Evolutionary conservation across 176 grass and related monocot species (phyloP), one percentile per base, ranked within the genome.

Genomic region (Musa troglodytarum): DNA sequence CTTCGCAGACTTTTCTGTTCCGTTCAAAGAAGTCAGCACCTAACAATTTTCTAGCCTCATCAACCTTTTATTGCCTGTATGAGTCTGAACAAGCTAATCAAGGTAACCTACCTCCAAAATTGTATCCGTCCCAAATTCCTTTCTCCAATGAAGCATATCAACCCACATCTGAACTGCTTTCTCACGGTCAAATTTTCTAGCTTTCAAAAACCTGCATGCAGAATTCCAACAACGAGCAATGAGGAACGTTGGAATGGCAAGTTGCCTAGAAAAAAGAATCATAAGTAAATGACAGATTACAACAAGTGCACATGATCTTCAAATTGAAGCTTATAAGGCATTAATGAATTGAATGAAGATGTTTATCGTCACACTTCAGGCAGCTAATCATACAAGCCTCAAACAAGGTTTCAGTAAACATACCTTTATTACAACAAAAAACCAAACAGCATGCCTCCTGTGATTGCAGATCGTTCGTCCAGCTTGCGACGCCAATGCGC

Each of bases 121-220:
- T 1, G 15, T 75, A 58, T 75, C 73, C 61, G 73, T 19, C 59
- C 73, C 54, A 59, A 75, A 75, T 20, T 75, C 73, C 43, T 75
- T 75, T 75, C 73, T 75, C 73, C 73, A 75, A 1, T n/a, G 73
- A 75, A 75, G 73, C 73, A 75, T 75, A 56, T 75, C 73, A 16
- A 14, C 73, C 73, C 73, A 75, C 73, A 75, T 61, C 12, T 43
- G 53, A 49, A 43, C 59, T 29, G 73, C 25, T 61, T 61, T 75
- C 23, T 75, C 73, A 49, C 24, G 43, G 28, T 75, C 73, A 59
- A 75, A 75, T 59, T 61, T 75, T 58, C 73, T 75, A 59, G 73
- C 73, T 49, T 29, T 75, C 24, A 75, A 24, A 34, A 75, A 75
- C 26, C 73, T 75, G 73, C 8, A 49, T 1, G 49, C 7, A 17